Evolutionary conservation across 1,284 basidiomycete species (phyloP).

Genomic region (Xerocomus amazonicus): DNA sequence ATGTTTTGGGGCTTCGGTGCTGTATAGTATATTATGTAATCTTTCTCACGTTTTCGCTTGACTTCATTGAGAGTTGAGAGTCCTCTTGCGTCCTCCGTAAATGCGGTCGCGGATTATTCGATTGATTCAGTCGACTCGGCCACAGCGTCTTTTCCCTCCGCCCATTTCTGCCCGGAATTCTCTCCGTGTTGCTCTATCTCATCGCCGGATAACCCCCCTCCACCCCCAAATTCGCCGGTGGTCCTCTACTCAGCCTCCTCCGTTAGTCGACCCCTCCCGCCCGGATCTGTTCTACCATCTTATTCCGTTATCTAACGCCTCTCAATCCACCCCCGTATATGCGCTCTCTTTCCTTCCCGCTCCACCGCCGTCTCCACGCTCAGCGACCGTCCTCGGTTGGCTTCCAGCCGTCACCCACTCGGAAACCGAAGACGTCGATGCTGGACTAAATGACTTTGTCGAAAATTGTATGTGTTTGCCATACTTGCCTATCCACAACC

Average conservation of each 20-base stretch:
- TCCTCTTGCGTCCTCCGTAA: background rate
- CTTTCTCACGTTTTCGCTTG: constrained; percentile 14
- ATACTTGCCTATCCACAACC: background rate
- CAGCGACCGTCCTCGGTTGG: constrained; percentile 65
- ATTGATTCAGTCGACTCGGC: background rate
- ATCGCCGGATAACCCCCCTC: constrained; percentile 9
- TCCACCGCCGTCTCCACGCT: constrained; percentile 43
- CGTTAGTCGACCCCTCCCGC: constrained; percentile 48
- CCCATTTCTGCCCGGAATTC: background rate
- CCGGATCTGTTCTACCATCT: constrained; percentile 69
- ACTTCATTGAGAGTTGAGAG: constrained; percentile 8
- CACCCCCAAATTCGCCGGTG: constrained; percentile 1
- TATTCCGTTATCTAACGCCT: constrained; percentile 48
- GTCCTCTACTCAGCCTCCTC: constrained; percentile 18
- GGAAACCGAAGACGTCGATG: constrained; percentile 33
- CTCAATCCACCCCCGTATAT: constrained; percentile 46
- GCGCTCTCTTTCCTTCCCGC: constrained; percentile 58
- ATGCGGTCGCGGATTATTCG: constrained; percentile 14
- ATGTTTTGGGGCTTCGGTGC: constrained; percentile 29
- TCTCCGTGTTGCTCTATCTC: background rate
- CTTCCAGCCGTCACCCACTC: constrained; percentile 49
- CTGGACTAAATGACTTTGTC: constrained; percentile 63
- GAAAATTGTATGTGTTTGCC: constrained; percentile 54
- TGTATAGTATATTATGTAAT: constrained; percentile 36
- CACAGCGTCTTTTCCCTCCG: background rate